Percentiles rank a stretch among this genome's conserved stretches.
These are phyloP conservation scores for Margaritispora aquatica DNA, from an alignment of 495 filamentous ascomycete genomes.

Conservation along the genomic window DNA sequence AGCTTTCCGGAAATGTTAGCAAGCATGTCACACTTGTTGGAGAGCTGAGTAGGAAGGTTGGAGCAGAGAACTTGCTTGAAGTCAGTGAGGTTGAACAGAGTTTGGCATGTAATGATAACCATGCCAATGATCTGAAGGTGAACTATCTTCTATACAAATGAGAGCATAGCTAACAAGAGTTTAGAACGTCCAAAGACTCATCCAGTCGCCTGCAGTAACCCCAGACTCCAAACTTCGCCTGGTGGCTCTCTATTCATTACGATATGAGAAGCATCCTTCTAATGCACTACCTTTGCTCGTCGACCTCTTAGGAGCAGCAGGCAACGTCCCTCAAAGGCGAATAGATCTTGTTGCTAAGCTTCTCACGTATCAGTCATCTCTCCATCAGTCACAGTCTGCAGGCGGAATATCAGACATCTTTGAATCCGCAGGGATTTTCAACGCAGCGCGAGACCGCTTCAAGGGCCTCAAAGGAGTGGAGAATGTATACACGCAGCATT, in stretches of 20 bases:
- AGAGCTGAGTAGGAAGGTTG: conserved; percentile 83
- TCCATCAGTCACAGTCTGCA: conserved; percentile 64
- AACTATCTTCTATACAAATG: neutral
- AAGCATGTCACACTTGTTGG: conserved; percentile 96
- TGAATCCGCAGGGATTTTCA: conserved; percentile 86
- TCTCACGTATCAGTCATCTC: conserved; percentile 73
- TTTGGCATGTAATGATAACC: conserved; percentile 93
- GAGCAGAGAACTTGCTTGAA: conserved; percentile 77
- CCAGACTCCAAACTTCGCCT: conserved; percentile 76
- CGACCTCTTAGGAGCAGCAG: conserved; percentile 75
- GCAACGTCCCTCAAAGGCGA: conserved; percentile 62
- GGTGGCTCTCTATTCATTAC: conserved; percentile 86
- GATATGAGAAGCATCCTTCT: conserved; percentile 79
- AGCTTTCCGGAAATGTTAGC: conserved; percentile 94
- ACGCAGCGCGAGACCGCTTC: conserved; percentile 80
- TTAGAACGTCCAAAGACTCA: conserved; percentile 77
- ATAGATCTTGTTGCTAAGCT: conserved; percentile 72
- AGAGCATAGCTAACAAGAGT: conserved; percentile 16
- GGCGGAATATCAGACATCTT: conserved; percentile 85
- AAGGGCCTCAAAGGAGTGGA: conserved; percentile 96
- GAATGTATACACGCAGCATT: conserved; percentile 98
- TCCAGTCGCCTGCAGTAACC: conserved; percentile 68
- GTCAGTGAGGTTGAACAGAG: conserved; percentile 96
- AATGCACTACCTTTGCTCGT: conserved; percentile 75
- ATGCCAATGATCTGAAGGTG: conserved; percentile 80